Evolutionary conservation across 2,329 filamentous ascomycete genomes (phyloP).

Genomic region (Ramularia collo-cygni): DNA sequence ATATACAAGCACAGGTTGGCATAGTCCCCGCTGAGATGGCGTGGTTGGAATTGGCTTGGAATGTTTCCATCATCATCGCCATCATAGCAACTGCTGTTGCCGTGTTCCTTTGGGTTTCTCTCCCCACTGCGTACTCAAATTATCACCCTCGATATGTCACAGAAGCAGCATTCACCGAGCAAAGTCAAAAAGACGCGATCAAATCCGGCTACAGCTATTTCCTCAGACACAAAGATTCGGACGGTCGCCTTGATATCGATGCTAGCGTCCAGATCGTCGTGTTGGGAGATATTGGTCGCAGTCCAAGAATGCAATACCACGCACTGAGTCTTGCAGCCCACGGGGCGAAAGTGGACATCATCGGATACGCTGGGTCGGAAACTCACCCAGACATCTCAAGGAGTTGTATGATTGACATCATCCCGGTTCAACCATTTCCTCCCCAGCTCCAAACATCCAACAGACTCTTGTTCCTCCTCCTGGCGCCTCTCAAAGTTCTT

Average conservation of each 20-base stretch:
- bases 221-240: constrained; percentile 17
- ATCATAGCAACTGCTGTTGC: constrained; percentile 44
- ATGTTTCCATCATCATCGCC: constrained; percentile 35
- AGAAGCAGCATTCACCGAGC: constrained; percentile 25
- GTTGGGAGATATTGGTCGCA: constrained; percentile 88
- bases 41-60: constrained; percentile 26
- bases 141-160: constrained; percentile 24
- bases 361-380: constrained; percentile 83
- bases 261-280: constrained; percentile 74
- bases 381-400: constrained; percentile 69
- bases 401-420: constrained; percentile 62
- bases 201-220: constrained; percentile 29
- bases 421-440: constrained; percentile 64
- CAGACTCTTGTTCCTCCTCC: constrained; percentile 66
- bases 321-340: constrained; percentile 83
- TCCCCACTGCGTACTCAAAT: constrained; percentile 47
- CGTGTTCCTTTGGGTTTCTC: constrained; percentile 42
- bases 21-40: constrained; percentile 11
- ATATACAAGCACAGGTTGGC: too few species aligned
- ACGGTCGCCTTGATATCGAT: constrained; percentile 31
- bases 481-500: constrained; percentile 76
- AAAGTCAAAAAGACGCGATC: constrained; percentile 20
- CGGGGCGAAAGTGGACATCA: constrained; percentile 71
- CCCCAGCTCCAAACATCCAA: constrained; percentile 58
- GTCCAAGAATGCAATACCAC: constrained; percentile 98